phyloP scores from a whole-genome alignment of 2,329 filamentous ascomycete genomes.

The Cercospora beticola region DNA sequence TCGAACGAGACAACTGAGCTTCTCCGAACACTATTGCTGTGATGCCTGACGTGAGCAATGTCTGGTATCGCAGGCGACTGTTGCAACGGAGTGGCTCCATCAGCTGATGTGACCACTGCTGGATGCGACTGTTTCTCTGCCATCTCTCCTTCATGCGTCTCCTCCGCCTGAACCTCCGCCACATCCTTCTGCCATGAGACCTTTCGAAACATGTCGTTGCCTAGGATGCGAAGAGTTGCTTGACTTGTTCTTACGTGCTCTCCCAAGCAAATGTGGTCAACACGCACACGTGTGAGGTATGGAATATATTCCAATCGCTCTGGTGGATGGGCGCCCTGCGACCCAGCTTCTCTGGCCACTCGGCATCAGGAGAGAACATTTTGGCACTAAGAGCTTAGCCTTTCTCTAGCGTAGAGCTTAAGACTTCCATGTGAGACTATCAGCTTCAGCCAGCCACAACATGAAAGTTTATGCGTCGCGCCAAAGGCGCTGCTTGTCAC shows the following conservation, averaged over 20 bases:
- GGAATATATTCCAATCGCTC: neutral
- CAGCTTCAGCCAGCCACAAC: neutral
- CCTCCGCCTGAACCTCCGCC: neutral
- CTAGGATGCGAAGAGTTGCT: neutral
- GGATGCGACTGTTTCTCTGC: neutral
- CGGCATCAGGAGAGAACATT: neutral
- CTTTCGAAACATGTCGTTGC: neutral
- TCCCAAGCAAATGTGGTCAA: neutral
- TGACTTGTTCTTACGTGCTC: neutral
- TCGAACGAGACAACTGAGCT: conserved; percentile 7
- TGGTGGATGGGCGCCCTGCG: neutral
- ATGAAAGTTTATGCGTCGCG: neutral
- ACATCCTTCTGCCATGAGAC: conserved; percentile 3
- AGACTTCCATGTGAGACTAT: neutral
- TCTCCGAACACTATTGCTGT: neutral
- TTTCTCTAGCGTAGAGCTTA: neutral
- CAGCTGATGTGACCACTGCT: neutral
- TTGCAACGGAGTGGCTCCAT: neutral
- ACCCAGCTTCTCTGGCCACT: neutral
- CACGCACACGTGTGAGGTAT: neutral
- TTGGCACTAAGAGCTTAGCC: neutral
- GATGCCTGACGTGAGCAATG: neutral
- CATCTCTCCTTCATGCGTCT: neutral
- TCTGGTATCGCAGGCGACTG: neutral
- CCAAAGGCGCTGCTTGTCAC: neutral